phyloP scores from a whole-genome alignment of 495 filamentous ascomycete species.

The Penicillium coffeae region DNA sequence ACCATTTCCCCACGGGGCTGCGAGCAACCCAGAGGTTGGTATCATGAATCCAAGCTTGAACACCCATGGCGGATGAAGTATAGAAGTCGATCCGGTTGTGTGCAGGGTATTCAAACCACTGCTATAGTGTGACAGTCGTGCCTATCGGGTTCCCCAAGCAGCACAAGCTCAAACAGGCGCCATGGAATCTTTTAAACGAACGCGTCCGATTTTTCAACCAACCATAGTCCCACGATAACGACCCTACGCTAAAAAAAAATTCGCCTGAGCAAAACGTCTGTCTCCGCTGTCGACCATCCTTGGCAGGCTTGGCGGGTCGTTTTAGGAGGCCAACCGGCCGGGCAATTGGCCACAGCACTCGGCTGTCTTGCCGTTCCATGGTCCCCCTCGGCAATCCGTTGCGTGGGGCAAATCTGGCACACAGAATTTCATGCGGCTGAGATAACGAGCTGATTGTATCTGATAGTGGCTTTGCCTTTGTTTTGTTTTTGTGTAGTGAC shows the following conservation, averaged over 20 bases:
- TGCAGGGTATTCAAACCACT: slow-evolving; percentile 12
- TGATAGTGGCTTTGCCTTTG: too few relatives aligned
- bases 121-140: slow-evolving; percentile 5
- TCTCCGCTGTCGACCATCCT: slow-evolving; percentile 14
- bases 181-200: slow-evolving; percentile 4
- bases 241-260: slow-evolving; percentile 12
- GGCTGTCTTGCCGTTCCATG: background rate
- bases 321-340: background rate
- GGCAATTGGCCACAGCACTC: background rate
- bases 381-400: background rate
- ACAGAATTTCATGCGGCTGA: background rate
- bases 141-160: slow-evolving; percentile 7
- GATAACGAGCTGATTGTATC: too few relatives aligned
- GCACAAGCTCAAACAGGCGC: background rate
- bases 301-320: slow-evolving; percentile 22
- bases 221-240: slow-evolving; percentile 20
- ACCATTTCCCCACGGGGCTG: slow-evolving; percentile 65
- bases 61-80: slow-evolving; percentile 22
- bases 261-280: slow-evolving; percentile 3
- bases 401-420: background rate
- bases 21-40: slow-evolving; percentile 53
- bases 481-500: too few relatives aligned
- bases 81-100: background rate
- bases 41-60: slow-evolving; percentile 47
- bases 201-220: slow-evolving; percentile 15